Conservation (phyloP, 345 rosid species). For the Gossypium mustelinum region DNA sequence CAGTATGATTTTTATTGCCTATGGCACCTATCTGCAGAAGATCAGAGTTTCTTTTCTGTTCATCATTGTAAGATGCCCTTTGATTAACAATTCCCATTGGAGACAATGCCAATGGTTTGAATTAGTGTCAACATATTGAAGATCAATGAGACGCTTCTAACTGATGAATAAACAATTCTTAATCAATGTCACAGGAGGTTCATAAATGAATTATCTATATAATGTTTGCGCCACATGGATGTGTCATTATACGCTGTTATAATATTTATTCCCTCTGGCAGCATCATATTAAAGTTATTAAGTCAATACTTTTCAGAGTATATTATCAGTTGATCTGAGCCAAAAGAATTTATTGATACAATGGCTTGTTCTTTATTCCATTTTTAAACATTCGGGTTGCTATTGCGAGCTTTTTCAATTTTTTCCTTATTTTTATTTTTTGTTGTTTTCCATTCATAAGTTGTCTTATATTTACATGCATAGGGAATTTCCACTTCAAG, state of each 20-base stretch:
- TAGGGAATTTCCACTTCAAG: slow-evolving; percentile 79
- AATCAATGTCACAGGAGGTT: neutral
- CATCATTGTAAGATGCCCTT: neutral
- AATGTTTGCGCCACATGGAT: neutral
- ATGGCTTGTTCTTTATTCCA: neutral
- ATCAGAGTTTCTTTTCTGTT: neutral
- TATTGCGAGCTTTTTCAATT: neutral
- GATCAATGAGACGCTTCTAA: neutral
- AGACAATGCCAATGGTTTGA: neutral
- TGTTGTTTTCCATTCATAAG: slow-evolving; percentile 6
- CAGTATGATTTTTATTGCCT: neutral
- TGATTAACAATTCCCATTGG: neutral
- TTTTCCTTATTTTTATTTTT: neutral
- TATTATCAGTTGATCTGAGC: neutral
- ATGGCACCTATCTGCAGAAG: neutral
- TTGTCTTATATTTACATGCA: slow-evolving; percentile 14
- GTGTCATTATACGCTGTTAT: neutral
- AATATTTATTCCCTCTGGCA: neutral
- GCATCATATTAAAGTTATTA: neutral
- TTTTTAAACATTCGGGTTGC: neutral
- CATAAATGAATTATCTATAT: neutral
- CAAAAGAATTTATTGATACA: neutral
- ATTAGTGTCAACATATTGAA: neutral
- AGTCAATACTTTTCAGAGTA: neutral
- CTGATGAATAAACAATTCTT: neutral